Conservation (phyloP, 257 asterid genomes). For the Ballota nigra region DNA sequence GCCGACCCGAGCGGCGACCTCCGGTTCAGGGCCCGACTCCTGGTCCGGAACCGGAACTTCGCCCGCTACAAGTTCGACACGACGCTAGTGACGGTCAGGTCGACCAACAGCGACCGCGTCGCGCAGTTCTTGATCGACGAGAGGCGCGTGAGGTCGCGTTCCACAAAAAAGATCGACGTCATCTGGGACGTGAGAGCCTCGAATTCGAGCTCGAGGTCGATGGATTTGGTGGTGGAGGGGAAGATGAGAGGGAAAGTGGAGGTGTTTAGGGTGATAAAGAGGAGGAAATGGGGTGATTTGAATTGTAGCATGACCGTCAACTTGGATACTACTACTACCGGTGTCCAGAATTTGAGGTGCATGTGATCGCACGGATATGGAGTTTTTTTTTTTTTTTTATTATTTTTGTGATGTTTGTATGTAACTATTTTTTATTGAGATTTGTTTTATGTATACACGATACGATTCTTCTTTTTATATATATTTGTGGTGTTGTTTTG, state of each 20-base stretch:
- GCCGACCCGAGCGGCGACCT: neutral
- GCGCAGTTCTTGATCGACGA: neutral
- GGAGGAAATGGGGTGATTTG: conserved; percentile 24
- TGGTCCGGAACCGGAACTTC: conserved; percentile 1
- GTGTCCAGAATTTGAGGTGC: conserved; percentile 20
- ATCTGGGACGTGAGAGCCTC: neutral
- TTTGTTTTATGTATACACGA: neutral
- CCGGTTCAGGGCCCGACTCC: neutral
- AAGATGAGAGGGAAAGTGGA: conserved; percentile 24
- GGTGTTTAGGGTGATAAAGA: conserved; percentile 26
- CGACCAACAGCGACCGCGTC: neutral
- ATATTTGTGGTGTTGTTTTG: neutral
- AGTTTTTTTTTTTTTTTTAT: neutral
- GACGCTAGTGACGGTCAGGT: neutral
- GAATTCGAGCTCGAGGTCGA: neutral
- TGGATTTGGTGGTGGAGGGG: neutral
- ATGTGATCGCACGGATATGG: neutral
- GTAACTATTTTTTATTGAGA: neutral
- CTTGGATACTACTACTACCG: neutral
- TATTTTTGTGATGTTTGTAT: neutral
- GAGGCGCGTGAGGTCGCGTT: neutral
- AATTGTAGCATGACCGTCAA: conserved; percentile 11
- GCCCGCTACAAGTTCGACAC: neutral
- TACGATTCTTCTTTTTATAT: too few species aligned
- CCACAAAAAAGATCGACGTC: neutral